Evolutionary conservation across 176 grass and related monocot species (phyloP).

Genomic region (Eragrostis curvula): DNA sequence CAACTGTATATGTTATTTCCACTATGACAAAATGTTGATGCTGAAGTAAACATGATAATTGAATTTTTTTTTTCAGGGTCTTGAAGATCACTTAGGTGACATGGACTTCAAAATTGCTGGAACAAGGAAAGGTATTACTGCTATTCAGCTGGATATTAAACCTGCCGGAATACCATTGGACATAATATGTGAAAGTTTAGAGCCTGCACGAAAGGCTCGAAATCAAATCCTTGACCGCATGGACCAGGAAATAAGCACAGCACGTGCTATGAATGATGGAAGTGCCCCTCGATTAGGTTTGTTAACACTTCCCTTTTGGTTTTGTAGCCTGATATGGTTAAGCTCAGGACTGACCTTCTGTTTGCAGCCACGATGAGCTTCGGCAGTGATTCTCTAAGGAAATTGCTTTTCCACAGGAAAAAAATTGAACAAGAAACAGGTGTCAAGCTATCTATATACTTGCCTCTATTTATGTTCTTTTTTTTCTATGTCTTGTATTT

Average conservation of each 20-base stretch:
- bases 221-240: constrained; percentile 89
- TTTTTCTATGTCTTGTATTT: constrained; percentile 18
- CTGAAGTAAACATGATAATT: constrained; percentile 20
- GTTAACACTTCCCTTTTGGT: constrained; percentile 19
- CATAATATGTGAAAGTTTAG: constrained; percentile 93
- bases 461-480: constrained; percentile 29
- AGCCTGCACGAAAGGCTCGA: constrained; percentile 80
- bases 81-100: constrained; percentile 96
- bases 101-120: constrained; percentile 99
- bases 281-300: constrained; percentile 84
- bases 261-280: constrained; percentile 74
- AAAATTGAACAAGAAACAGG: constrained; percentile 94
- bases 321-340: constrained; percentile 34
- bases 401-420: constrained; percentile 79
- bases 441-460: constrained; percentile 31
- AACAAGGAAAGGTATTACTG: constrained; percentile 93
- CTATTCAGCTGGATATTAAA: constrained; percentile 99
- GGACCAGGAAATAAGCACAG: constrained; percentile 91
- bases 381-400: constrained; percentile 72
- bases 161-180: constrained; percentile 97
- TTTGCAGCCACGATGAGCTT: constrained; percentile 83
- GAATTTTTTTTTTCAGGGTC: constrained; percentile 72
- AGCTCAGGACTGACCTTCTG: constrained; percentile 31
- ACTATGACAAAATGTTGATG: not conserved
- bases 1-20: constrained; percentile 12